These are phyloP conservation scores for Irpex lacteus DNA, from an alignment of 1,284 basidiomycete genomes.

Conservation along the genomic window DNA sequence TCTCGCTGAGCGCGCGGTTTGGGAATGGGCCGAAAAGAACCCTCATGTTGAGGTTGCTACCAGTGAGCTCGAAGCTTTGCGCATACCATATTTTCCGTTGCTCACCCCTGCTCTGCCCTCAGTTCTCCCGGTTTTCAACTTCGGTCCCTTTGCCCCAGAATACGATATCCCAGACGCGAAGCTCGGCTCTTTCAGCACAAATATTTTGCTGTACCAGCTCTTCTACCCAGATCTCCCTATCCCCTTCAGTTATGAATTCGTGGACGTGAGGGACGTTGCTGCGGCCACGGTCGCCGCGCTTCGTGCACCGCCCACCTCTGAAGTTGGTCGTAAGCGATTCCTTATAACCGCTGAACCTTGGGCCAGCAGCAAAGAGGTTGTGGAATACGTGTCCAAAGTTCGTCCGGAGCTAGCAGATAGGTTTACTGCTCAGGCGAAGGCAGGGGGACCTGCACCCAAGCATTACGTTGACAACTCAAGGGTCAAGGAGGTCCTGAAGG, in stretches of 20 bases:
- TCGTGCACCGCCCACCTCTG: slow-evolving; percentile 9
- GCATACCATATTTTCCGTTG: not conserved
- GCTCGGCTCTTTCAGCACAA: slow-evolving; percentile 13
- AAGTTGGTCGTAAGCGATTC: slow-evolving; percentile 18
- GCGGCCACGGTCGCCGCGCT: slow-evolving; percentile 13
- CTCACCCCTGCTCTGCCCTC: not conserved
- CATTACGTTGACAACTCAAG: slow-evolving; percentile 4
- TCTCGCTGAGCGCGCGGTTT: slow-evolving; percentile 18
- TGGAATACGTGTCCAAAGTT: slow-evolving; percentile 10
- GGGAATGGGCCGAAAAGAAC: slow-evolving; percentile 21
- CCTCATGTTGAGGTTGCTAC: slow-evolving; percentile 19
- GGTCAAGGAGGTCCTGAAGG: not conserved
- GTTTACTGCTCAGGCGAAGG: slow-evolving; percentile 2
- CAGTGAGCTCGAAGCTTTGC: slow-evolving; percentile 10
- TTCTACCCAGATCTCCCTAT: slow-evolving; percentile 4
- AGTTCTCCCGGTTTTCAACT: slow-evolving; percentile 17
- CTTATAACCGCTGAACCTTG: slow-evolving; percentile 12
- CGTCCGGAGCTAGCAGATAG: slow-evolving; percentile 14
- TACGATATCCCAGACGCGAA: slow-evolving; percentile 1
- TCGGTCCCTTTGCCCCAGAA: slow-evolving; percentile 17
- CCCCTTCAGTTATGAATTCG: slow-evolving; percentile 8
- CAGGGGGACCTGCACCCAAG: slow-evolving; percentile 6
- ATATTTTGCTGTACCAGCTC: slow-evolving; percentile 10
- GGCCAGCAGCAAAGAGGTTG: slow-evolving; percentile 13
- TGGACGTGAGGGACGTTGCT: slow-evolving; percentile 19